Conservation (phyloP, 306 rosid species). For the Pterocarpus macrocarpus region DNA sequence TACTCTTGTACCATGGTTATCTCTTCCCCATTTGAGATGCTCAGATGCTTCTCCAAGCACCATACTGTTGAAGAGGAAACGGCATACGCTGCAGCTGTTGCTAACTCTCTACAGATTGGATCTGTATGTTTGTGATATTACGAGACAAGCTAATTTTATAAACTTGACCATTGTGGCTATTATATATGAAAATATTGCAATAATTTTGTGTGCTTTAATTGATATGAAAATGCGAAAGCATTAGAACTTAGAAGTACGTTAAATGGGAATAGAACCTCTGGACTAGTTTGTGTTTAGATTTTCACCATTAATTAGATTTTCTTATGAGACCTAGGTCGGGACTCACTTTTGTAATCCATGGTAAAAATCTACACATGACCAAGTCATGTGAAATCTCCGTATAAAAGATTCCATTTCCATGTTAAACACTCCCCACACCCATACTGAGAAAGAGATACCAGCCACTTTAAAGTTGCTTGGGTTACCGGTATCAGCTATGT, state of each 20-base stretch:
- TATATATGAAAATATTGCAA: background rate
- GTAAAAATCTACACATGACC: no score
- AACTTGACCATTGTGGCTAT: conserved; percentile 5
- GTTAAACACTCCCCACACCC: no score
- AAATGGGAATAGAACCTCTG: no score
- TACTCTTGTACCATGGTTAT: background rate
- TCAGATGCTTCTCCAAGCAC: conserved; percentile 18
- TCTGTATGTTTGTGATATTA: background rate
- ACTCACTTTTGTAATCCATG: no score
- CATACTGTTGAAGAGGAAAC: conserved; percentile 26
- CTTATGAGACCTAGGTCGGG: no score
- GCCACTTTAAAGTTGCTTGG: no score
- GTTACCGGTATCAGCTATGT: background rate
- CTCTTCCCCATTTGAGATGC: background rate
- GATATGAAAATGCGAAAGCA: background rate
- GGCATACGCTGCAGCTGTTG: background rate
- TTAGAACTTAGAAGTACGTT: background rate
- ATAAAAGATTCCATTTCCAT: no score
- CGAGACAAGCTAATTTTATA: conserved; percentile 17
- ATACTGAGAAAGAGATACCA: no score
- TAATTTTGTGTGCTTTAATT: background rate
- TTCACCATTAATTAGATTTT: no score
- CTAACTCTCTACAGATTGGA: background rate
- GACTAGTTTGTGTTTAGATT: no score
- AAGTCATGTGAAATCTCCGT: no score